These are phyloP conservation scores for Exidia glandulosa DNA, from an alignment of 768 basidiomycete species.

Conservation along the genomic window DNA sequence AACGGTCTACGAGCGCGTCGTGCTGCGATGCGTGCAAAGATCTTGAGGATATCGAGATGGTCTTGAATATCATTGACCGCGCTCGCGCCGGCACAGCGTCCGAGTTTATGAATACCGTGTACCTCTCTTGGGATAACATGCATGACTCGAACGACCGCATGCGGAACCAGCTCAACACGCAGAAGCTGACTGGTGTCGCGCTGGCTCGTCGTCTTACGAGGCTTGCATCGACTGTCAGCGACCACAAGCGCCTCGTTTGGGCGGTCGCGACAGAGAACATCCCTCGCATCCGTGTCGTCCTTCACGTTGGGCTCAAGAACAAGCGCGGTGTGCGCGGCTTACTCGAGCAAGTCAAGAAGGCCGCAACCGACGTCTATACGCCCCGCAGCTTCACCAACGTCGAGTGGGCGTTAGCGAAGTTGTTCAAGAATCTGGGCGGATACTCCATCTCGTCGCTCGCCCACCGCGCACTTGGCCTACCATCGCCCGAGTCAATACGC, in stretches of 20 bases:
- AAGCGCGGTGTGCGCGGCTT: conserved; percentile 10
- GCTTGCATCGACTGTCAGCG: neutral
- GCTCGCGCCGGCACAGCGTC: neutral
- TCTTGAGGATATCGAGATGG: neutral
- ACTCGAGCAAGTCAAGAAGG: conserved; percentile 8
- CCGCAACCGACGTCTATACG: conserved; percentile 10
- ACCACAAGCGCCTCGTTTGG: conserved; percentile 13
- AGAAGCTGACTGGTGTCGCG: neutral
- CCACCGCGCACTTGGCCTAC: conserved; percentile 3
- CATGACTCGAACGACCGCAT: neutral
- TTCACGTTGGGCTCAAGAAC: conserved; percentile 6
- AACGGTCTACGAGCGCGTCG: neutral
- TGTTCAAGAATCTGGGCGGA: conserved; percentile 13
- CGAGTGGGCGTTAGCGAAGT: conserved; percentile 9
- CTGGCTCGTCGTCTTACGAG: neutral
- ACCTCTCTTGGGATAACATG: neutral
- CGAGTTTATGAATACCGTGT: neutral
- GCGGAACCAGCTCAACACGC: neutral
- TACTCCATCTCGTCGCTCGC: conserved; percentile 9
- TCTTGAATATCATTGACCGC: neutral
- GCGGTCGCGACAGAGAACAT: conserved; percentile 14
- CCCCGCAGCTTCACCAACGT: conserved; percentile 12
- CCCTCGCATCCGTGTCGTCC: conserved; percentile 9
- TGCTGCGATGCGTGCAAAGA: neutral
- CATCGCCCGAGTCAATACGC: neutral